Base-by-base conservation (phyloP, 805 yeast genomes). In the Phaffomyces opuntiae region DNA sequence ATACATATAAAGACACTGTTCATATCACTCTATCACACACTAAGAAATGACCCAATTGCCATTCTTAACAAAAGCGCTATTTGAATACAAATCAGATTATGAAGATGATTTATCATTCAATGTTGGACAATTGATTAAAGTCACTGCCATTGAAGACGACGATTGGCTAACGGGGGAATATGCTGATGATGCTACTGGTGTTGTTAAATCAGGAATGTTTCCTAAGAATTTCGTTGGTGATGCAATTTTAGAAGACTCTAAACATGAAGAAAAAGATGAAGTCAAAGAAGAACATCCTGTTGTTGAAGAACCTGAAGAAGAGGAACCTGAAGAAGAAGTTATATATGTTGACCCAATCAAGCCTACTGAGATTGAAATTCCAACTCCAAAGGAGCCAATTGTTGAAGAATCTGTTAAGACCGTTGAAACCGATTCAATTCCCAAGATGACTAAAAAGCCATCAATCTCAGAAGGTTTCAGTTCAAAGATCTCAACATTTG, bases 81-180 rank as follows among this genome's bases (percentile, higher is more conserved):
- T 71, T 56, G 84, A 81, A 42, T 87, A 85, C 65, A 59, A 65
- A 37, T 77, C 83, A 5, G 87, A 82, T 43, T 87, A 79, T 51
- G 87, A 81, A 27, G 98, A 93, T 61, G 99, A 91, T 62, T 73
- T 91, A 60, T 70, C 75, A 32, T 90, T 91, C 55, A 62, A 63
- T 0, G 77, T 69, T 5, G 90, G 85, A 19, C 88, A 85, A 61
- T 52, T 75, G 27, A 82, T 91, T 52, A 77, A 80, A 4, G 96
- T 91, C 26, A 79, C 82, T 6, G 79, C 77, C 35, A 72, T 87
- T 44, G 96, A 88, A 54, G 97, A 91, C 62, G 95, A 81, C 7
- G 96, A 90, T 51, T 93, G 98, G 98, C 84, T 78, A 59, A 69
- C 75, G 36, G 99, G 99, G 4, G 67, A 72, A 5, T 84, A 75